Percentiles rank a stretch among this genome's conserved stretches.
These are phyloP conservation scores for Jaminaea rosea DNA, from an alignment of 1,284 basidiomycete species.

Conservation along the genomic window DNA sequence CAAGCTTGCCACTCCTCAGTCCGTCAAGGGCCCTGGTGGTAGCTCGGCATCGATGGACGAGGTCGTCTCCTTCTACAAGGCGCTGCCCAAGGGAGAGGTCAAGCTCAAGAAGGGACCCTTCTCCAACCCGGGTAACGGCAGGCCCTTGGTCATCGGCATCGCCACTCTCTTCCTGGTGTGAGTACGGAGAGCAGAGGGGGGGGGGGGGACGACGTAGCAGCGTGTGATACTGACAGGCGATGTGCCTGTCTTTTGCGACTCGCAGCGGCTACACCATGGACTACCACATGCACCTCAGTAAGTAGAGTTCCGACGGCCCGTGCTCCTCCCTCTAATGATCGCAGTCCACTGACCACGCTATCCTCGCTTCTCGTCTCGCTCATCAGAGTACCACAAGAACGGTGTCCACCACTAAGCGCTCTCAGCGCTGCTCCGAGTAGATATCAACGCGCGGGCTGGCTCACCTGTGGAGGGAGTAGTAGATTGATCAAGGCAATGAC, in stretches of 20 bases:
- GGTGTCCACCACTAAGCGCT: background rate
- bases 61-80: slow-evolving; percentile 88
- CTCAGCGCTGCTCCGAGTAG: too few species aligned
- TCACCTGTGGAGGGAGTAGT: too few species aligned
- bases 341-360: background rate
- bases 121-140: background rate
- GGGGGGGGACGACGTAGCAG: too few species aligned
- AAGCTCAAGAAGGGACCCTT: slow-evolving; percentile 50
- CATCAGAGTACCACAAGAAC: slow-evolving; percentile 2
- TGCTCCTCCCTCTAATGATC: background rate
- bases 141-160: background rate
- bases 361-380: background rate
- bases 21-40: slow-evolving; percentile 70
- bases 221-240: too few species aligned
- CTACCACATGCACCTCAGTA: background rate
- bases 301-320: background rate
- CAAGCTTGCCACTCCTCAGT: slow-evolving; percentile 82
- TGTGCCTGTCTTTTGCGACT: too few species aligned
- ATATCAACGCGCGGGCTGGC: too few species aligned
- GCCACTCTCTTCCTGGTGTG: background rate
- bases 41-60: slow-evolving; percentile 65
- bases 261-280: background rate
- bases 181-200: too few species aligned
- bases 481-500: too few species aligned
- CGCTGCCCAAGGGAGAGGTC: slow-evolving; percentile 64